Evolutionary conservation across 83 land plant species (phyloP).

Genomic region (Diphasiastrum complanatum): DNA sequence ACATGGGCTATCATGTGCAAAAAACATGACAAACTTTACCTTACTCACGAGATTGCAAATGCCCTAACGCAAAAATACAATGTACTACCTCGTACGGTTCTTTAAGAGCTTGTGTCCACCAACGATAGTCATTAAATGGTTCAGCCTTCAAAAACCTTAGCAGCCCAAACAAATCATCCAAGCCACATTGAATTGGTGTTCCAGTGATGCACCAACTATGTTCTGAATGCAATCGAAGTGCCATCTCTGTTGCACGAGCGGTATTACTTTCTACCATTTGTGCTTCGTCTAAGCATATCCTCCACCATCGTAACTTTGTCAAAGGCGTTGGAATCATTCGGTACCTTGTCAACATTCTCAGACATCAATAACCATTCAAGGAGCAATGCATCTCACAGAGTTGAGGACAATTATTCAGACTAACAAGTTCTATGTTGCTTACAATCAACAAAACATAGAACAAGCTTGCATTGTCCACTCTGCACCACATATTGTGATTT

Average conservation of each 20-base stretch:
- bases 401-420: too few relatives aligned
- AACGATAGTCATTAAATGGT: conserved; percentile 67
- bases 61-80: neutral
- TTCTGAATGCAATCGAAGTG: conserved; percentile 64
- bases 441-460: too few relatives aligned
- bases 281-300: conserved; percentile 95
- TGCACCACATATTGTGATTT: too few relatives aligned
- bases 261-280: conserved; percentile 91
- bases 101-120: conserved; percentile 82
- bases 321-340: conserved; percentile 81
- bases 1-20: conserved; percentile 1
- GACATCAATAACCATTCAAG: too few relatives aligned
- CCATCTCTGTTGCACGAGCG: conserved; percentile 94
- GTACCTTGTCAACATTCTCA: conserved; percentile 65
- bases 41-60: neutral
- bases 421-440: too few relatives aligned
- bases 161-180: conserved; percentile 88
- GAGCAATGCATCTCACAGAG: too few relatives aligned
- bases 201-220: conserved; percentile 97
- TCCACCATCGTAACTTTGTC: conserved; percentile 88
- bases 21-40: conserved; percentile 10
- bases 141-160: conserved; percentile 59
- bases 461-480: too few relatives aligned
- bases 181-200: conserved; percentile 87
- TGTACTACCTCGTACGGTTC: conserved; percentile 81